These are phyloP conservation scores for Paralagenidium karlingii DNA, from an alignment of 352 stramenopile species.

Conservation along the genomic window DNA sequence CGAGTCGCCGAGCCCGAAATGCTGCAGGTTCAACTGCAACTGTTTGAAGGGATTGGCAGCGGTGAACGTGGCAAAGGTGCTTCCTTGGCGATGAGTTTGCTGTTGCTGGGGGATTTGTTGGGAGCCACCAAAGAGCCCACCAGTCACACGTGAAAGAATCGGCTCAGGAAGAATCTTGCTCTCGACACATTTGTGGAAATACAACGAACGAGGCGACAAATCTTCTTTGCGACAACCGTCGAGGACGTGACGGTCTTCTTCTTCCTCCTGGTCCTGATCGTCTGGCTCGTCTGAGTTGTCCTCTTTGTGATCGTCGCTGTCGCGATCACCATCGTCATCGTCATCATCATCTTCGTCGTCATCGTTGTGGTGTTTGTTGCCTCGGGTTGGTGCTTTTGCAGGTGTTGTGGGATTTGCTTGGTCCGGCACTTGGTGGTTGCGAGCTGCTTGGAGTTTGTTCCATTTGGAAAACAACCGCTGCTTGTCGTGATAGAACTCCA, in stretches of 20 bases:
- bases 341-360: slow-evolving; percentile 5
- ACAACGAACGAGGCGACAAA: slow-evolving; percentile 50
- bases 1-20: slow-evolving; percentile 55
- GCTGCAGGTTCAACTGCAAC: slow-evolving; percentile 38
- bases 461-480: slow-evolving; percentile 62
- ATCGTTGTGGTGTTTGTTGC: slow-evolving; percentile 5
- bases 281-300: not conserved
- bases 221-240: too few species aligned
- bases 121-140: too few species aligned
- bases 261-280: not conserved
- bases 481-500: slow-evolving; percentile 56
- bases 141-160: slow-evolving; percentile 61
- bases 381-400: too few species aligned
- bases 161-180: slow-evolving; percentile 46
- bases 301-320: slow-evolving; percentile 1
- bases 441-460: slow-evolving; percentile 46
- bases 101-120: too few species aligned
- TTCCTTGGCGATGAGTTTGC: too few species aligned
- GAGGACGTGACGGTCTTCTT: not conserved
- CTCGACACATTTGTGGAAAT: slow-evolving; percentile 48
- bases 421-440: slow-evolving; percentile 24
- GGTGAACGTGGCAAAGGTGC: too few species aligned
- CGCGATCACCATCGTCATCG: slow-evolving; percentile 4
- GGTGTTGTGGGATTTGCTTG: too few species aligned
- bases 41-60: too few species aligned